phyloP scores from a whole-genome alignment of 2,329 filamentous ascomycete species.

The Pseudophaeomoniella oleicola region DNA sequence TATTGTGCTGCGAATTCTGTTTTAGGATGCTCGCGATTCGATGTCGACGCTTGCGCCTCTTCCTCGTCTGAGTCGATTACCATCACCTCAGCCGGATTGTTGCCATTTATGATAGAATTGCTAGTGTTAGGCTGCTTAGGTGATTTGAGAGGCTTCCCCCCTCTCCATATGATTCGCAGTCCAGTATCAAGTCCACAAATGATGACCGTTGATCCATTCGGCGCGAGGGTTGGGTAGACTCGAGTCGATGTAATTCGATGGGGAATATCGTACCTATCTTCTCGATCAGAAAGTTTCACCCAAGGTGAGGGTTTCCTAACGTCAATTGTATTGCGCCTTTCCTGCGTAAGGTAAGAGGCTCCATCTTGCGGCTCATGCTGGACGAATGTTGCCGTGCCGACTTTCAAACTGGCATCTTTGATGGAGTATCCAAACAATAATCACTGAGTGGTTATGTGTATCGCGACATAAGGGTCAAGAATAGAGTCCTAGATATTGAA shows the following conservation, averaged over 20 bases:
- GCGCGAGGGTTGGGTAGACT: slow-evolving; percentile 42
- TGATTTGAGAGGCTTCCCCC: slow-evolving; percentile 34
- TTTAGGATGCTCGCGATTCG: slow-evolving; percentile 10
- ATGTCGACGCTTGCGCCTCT: slow-evolving; percentile 23
- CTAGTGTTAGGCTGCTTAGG: slow-evolving; percentile 13
- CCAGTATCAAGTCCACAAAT: slow-evolving; percentile 46
- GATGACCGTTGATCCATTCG: slow-evolving; percentile 48
- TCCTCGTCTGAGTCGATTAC: slow-evolving; percentile 44
- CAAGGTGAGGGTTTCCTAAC: slow-evolving; percentile 3
- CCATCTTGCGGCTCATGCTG: too few species aligned
- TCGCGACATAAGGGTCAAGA: too few species aligned
- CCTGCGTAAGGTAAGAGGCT: not conserved
- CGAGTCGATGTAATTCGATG: slow-evolving; percentile 41
- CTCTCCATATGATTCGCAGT: slow-evolving; percentile 45
- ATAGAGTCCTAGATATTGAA: too few species aligned
- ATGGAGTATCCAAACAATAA: too few species aligned
- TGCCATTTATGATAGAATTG: slow-evolving; percentile 24
- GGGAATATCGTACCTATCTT: slow-evolving; percentile 43
- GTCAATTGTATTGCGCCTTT: slow-evolving; percentile 2
- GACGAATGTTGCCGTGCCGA: too few species aligned
- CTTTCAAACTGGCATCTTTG: too few species aligned
- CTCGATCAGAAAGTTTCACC: not conserved
- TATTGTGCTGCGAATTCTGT: slow-evolving; percentile 38
- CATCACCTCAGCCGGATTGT: slow-evolving; percentile 28
- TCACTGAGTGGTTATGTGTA: too few species aligned